phyloP scores from a whole-genome alignment of 2,329 filamentous ascomycete genomes.

The Ophiostoma ulmi region DNA sequence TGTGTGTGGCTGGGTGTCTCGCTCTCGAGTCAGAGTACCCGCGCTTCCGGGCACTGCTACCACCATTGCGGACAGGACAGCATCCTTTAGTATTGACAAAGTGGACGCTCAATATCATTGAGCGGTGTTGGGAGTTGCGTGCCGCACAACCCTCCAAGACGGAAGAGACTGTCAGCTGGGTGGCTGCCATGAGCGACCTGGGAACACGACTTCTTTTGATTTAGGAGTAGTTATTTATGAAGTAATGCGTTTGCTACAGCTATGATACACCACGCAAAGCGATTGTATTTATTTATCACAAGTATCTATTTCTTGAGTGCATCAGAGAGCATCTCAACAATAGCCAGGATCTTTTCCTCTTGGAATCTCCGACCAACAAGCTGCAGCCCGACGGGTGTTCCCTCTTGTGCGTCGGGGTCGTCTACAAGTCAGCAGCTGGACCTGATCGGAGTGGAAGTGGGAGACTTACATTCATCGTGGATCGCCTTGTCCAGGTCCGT shows the following conservation, averaged over 20 bases:
- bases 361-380: neutral
- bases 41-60: constrained; percentile 20
- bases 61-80: constrained; percentile 13
- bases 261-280: too few relatives aligned
- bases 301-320: neutral
- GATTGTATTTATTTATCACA: neutral
- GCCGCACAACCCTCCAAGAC: neutral
- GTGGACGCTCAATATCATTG: constrained; percentile 22
- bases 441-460: neutral
- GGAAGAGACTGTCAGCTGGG: constrained; percentile 21
- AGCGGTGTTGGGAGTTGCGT: constrained; percentile 22
- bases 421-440: neutral
- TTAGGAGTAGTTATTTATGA: neutral
- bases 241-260: neutral
- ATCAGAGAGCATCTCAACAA: neutral
- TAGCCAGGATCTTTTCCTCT: neutral
- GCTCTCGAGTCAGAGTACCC: constrained; percentile 21
- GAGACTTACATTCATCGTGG: neutral
- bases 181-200: constrained; percentile 22
- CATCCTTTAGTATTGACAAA: constrained; percentile 22
- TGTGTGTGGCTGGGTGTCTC: constrained; percentile 21
- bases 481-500: neutral
- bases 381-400: neutral
- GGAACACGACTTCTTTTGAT: constrained; percentile 20
- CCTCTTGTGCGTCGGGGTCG: neutral